Conservation (phyloP, 2,329 filamentous ascomycete species). For the Epichloe bromicola region DNA sequence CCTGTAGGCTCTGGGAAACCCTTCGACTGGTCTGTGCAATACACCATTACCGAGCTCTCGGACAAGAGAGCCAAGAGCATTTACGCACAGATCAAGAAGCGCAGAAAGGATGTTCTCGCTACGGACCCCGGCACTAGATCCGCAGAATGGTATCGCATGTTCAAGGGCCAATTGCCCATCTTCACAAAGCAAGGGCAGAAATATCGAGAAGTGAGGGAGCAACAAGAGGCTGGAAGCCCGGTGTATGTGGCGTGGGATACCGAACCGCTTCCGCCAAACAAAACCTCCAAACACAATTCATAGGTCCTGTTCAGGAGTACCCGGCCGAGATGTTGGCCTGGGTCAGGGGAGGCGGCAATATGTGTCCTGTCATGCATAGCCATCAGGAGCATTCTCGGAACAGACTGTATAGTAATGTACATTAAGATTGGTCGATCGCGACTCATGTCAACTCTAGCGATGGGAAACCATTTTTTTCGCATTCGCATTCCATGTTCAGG, state of each 20-base stretch:
- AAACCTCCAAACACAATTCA: not conserved
- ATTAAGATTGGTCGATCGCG: not conserved
- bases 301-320: not conserved
- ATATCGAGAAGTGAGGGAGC: conserved; percentile 43
- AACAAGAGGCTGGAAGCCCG: conserved; percentile 33
- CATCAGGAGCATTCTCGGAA: not conserved
- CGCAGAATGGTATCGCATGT: conserved; percentile 33
- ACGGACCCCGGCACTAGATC: conserved; percentile 28
- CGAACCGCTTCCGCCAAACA: conserved; percentile 12
- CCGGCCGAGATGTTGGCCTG: no score
- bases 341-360: no score
- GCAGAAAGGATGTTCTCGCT: conserved; percentile 36
- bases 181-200: conserved; percentile 40
- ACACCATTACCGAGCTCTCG: conserved; percentile 54
- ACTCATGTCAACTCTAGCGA: not conserved
- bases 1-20: conserved; percentile 31
- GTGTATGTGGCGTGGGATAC: conserved; percentile 34
- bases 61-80: conserved; percentile 30
- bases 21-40: conserved; percentile 62
- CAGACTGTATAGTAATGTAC: not conserved
- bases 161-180: conserved; percentile 25
- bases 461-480: not conserved
- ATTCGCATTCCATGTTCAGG: not conserved
- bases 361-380: not conserved
- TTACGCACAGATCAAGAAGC: conserved; percentile 42